Base-by-base conservation (phyloP, 768 basidiomycete genomes). In the Termitomyces sp. region DNA sequence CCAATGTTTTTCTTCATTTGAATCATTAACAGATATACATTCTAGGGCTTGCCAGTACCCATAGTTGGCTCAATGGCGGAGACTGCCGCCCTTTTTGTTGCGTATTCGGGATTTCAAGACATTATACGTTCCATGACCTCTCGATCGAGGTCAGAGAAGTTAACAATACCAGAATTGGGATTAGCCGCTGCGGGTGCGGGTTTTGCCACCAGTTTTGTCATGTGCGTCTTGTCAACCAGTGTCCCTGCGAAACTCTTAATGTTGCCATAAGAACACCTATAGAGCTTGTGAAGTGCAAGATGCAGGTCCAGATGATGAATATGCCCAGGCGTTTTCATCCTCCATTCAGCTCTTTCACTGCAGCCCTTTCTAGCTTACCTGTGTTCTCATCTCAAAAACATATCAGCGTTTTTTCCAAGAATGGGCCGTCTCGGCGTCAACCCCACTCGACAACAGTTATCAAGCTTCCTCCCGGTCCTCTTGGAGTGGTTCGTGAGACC, bases 41-140 rank as follows among this genome's bases (percentile, higher is more conserved):
- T 57, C 29, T 52, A 95, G 96, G 96, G 96, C 15, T 79, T 98
- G 3, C 94, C 96, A n/a, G 92, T 94, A 46, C 96, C 96, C 0
- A 80, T 99, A 36, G 86, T 89, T 0, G 96, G 94, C 5, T 92
- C 96, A 32, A 96, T 96, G 87, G 88, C 85, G 1, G 96, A 98
- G 74, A 98, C 96, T 65, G 96, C 96, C 1, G 81, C 85, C 1
- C 79, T 98, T 40, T 99, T 99, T 77, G 75, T 97, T 50, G 79
- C 90, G 5, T 98, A 98, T 71, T 86, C 85, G 61, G 87, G 92
- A 71, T 75, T 87, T n/a, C 89, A 94, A 72, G 81, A 79, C 67
- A 66, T 77, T 49, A 82, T 91, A 38, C 85, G 86, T 49, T 67
- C 66, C 34, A 68, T 69, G 59, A 77, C 70, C 47, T 76, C 72